These are phyloP conservation scores for Plectosphaerella cucumerina DNA, from an alignment of 2,329 filamentous ascomycete genomes.

Conservation along the genomic window DNA sequence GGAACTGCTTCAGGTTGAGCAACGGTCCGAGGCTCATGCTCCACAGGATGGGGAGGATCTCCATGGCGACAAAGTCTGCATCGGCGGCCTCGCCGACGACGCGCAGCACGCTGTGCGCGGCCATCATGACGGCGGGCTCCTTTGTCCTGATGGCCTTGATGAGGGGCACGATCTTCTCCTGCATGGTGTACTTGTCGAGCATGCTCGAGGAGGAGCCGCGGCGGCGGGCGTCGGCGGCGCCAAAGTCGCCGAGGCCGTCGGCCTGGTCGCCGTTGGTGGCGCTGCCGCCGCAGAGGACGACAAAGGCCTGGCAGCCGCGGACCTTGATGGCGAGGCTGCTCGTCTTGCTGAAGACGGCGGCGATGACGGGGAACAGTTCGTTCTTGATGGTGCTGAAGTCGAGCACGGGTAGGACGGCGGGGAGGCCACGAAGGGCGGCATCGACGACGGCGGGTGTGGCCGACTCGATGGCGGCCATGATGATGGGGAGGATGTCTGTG, in stretches of 20 bases:
- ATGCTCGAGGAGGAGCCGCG: constrained; percentile 69
- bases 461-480: constrained; percentile 80
- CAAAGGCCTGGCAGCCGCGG: constrained; percentile 83
- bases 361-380: constrained; percentile 90
- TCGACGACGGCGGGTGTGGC: constrained; percentile 87
- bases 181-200: constrained; percentile 95
- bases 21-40: constrained; percentile 85
- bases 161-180: constrained; percentile 92
- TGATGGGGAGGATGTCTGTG: constrained; percentile 79
- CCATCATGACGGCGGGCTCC: constrained; percentile 96
- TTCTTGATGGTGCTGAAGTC: constrained; percentile 98
- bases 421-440: constrained; percentile 73
- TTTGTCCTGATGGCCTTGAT: constrained; percentile 95
- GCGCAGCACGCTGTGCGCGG: constrained; percentile 76
- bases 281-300: constrained; percentile 79
- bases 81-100: constrained; percentile 82
- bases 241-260: constrained; percentile 74
- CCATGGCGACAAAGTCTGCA: constrained; percentile 85
- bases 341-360: constrained; percentile 85
- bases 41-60: constrained; percentile 88
- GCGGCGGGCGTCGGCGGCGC: constrained; percentile 45
- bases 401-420: constrained; percentile 77
- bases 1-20: constrained; percentile 82
- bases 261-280: constrained; percentile 43
- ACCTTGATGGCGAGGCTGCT: constrained; percentile 94